Percentiles rank a stretch among this genome's conserved stretches.
phyloP scores from a whole-genome alignment of 805 yeast species.

The Pichia manshurica region DNA sequence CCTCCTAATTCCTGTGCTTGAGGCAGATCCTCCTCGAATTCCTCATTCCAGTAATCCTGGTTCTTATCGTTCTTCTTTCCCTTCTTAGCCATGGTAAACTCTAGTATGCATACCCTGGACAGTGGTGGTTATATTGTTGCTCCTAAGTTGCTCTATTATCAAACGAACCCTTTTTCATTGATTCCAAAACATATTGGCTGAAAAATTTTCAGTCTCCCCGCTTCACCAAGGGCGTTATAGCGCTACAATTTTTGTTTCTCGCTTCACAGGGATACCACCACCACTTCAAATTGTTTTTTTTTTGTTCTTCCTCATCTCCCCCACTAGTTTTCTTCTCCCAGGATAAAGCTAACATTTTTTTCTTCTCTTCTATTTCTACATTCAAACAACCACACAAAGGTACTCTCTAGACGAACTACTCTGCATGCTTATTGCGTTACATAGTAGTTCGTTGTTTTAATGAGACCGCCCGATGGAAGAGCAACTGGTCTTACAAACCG shows the following conservation, averaged over 20 bases:
- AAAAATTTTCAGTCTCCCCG: background rate
- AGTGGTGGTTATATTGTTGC: background rate
- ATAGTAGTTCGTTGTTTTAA: background rate
- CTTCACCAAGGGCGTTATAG: no score
- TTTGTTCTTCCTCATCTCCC: no score
- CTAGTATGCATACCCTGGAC: constrained; percentile 1
- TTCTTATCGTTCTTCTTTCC: constrained; percentile 62
- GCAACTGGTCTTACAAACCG: constrained; percentile 6
- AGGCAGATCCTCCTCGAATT: constrained; percentile 46
- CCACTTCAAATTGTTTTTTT: no score
- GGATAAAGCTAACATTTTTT: no score
- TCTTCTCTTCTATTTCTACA: background rate
- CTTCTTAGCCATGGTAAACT: constrained; percentile 28
- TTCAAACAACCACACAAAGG: background rate
- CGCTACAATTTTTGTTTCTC: background rate
- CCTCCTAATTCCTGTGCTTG: constrained; percentile 48
- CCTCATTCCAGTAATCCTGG: constrained; percentile 73
- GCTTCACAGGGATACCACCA: no score
- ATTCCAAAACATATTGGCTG: background rate
- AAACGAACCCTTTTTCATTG: background rate
- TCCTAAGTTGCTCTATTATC: background rate
- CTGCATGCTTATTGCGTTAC: constrained; percentile 5
- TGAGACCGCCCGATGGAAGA: constrained; percentile 7
- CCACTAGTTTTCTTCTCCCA: no score
- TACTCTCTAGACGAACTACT: background rate